Conservation (phyloP, 164 flowering plant species). For the Vitis riparia region DNA sequence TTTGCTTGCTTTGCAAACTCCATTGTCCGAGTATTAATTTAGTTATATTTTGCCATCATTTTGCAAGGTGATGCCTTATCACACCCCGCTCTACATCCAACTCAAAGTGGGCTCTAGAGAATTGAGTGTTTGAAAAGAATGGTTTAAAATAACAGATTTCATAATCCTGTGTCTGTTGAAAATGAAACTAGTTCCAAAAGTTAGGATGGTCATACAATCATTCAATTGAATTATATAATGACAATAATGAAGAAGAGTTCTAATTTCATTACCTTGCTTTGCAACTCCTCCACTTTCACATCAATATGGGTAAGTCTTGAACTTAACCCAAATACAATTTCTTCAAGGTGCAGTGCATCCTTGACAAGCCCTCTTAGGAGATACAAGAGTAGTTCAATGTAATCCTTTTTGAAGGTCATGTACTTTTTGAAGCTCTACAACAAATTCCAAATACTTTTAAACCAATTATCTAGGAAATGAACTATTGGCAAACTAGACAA, state of each 20-base stretch:
- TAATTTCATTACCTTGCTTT: slow-evolving; percentile 58
- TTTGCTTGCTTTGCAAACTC: no score
- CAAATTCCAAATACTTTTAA: slow-evolving; percentile 1
- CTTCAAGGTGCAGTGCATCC: slow-evolving; percentile 80
- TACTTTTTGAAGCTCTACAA: slow-evolving; percentile 89
- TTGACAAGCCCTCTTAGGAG: slow-evolving; percentile 82
- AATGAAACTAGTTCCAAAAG: neutral
- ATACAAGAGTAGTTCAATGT: slow-evolving; percentile 64
- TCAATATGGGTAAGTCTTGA: slow-evolving; percentile 53
- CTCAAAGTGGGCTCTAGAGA: slow-evolving; percentile 54
- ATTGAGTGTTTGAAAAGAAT: slow-evolving; percentile 66
- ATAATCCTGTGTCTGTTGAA: slow-evolving; percentile 71
- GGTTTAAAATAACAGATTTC: slow-evolving; percentile 73
- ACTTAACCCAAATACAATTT: slow-evolving; percentile 65
- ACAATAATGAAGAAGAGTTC: no score
- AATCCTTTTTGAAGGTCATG: slow-evolving; percentile 92
- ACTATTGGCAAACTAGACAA: no score
- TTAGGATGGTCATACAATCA: no score
- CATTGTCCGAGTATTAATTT: no score
- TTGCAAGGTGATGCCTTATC: slow-evolving; percentile 52
- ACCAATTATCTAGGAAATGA: no score
- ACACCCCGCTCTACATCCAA: slow-evolving; percentile 51
- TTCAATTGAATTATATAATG: no score
- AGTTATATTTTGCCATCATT: slow-evolving; percentile 10
- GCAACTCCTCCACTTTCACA: slow-evolving; percentile 78